These are phyloP conservation scores for Fallopia convolvulus DNA, from an alignment of 148 eudicot genomes.

Conservation along the genomic window DNA sequence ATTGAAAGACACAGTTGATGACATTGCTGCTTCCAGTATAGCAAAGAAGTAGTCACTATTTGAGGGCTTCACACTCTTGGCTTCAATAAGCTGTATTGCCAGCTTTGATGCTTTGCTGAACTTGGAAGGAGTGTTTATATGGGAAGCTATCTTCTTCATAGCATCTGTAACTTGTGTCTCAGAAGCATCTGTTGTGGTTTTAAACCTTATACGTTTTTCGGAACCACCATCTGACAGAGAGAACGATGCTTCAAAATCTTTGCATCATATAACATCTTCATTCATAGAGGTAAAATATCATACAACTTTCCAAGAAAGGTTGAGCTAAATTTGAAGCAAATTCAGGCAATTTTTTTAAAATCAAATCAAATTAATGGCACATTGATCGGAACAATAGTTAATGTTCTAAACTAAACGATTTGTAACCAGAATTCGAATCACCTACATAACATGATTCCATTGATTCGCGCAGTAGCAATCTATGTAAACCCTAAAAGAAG, in stretches of 20 bases:
- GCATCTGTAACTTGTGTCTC: slow-evolving; percentile 74
- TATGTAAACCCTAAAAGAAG: background rate
- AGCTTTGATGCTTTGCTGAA: slow-evolving; percentile 86
- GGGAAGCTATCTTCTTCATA: slow-evolving; percentile 87
- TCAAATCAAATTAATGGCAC: background rate
- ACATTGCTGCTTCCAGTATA: slow-evolving; percentile 81
- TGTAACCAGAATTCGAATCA: background rate
- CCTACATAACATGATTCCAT: background rate
- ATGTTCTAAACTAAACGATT: background rate
- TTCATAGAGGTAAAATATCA: background rate
- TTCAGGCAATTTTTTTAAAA: background rate
- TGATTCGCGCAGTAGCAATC: background rate
- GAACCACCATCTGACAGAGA: slow-evolving; percentile 41
- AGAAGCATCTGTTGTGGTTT: slow-evolving; percentile 86
- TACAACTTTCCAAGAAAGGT: background rate
- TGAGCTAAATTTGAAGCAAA: background rate
- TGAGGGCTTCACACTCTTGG: slow-evolving; percentile 73
- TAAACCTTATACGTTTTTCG: slow-evolving; percentile 69
- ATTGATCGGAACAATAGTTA: background rate
- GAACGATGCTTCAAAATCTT: slow-evolving; percentile 19
- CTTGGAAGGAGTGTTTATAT: slow-evolving; percentile 60
- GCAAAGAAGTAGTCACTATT: slow-evolving; percentile 60
- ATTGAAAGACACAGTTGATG: slow-evolving; percentile 53
- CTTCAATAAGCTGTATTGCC: slow-evolving; percentile 80
- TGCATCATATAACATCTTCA: background rate